Conservation (phyloP, 2,329 filamentous ascomycete genomes). For the Neofusicoccum umdonicola region DNA sequence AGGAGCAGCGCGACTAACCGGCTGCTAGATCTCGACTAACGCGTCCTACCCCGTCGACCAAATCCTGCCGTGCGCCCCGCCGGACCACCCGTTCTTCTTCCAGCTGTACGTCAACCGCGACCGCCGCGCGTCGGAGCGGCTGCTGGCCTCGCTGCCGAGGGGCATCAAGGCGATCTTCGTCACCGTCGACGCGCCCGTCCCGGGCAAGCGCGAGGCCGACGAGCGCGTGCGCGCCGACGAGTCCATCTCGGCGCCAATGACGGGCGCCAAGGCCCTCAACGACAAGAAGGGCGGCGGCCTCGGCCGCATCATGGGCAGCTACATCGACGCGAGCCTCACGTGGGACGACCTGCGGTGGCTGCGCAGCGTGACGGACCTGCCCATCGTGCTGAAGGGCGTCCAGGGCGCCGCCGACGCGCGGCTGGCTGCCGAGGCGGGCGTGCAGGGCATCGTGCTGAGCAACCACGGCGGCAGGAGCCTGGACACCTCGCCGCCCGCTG, state of each 20-base stretch:
- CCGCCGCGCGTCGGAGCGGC: conserved; percentile 48
- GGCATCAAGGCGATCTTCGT: conserved; percentile 57
- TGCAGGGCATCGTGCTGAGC: conserved; percentile 48
- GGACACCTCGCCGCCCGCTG: conserved; percentile 40
- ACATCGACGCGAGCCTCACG: conserved; percentile 57
- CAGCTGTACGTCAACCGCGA: conserved; percentile 63
- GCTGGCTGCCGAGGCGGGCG: conserved; percentile 41
- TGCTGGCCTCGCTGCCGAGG: conserved; percentile 47
- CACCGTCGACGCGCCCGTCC: conserved; percentile 58
- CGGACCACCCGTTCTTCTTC: conserved; percentile 49
- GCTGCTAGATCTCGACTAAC: conserved; percentile 30
- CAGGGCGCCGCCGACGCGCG: conserved; percentile 42
- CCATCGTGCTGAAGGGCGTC: conserved; percentile 43
- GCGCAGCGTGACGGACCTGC: conserved; percentile 29
- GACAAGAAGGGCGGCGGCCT: conserved; percentile 57
- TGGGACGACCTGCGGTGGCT: conserved; percentile 44
- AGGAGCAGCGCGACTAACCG: not conserved
- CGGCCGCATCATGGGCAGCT: conserved; percentile 57
- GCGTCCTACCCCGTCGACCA: conserved; percentile 26
- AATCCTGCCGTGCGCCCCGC: conserved; percentile 21
- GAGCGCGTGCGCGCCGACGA: conserved; percentile 47
- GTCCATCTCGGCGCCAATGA: conserved; percentile 48
- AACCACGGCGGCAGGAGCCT: conserved; percentile 56
- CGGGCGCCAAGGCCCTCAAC: conserved; percentile 48
- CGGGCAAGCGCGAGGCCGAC: conserved; percentile 54